phyloP scores from a whole-genome alignment of 2,329 filamentous ascomycete genomes.

The Chrysoporthe deuterocubensis region DNA sequence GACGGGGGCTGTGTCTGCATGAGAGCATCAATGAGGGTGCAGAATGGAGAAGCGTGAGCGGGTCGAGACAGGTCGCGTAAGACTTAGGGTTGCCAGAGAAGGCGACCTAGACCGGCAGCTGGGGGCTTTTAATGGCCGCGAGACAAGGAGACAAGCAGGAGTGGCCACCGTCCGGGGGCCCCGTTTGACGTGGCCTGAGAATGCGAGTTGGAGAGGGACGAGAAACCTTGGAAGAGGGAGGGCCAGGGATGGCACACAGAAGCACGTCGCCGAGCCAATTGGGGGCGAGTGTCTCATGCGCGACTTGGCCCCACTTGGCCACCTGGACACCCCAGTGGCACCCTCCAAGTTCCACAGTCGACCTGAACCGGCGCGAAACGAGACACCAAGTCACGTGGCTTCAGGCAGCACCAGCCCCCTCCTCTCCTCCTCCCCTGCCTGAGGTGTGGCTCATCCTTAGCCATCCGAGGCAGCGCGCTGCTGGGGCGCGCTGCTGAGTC shows the following conservation, averaged over 20 bases:
- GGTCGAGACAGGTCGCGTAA: conserved; percentile 21
- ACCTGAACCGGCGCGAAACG: conserved; percentile 9
- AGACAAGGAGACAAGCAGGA: neutral
- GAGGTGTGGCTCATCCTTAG: conserved; percentile 20
- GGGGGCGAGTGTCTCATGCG: conserved; percentile 3
- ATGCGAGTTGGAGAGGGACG: conserved; percentile 7
- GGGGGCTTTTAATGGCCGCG: neutral
- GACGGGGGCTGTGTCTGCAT: neutral
- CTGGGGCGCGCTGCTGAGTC: conserved; percentile 1
- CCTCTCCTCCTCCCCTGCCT: neutral
- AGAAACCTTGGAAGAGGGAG: neutral
- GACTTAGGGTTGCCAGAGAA: conserved; percentile 15
- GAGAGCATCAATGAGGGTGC: neutral
- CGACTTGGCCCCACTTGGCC: neutral
- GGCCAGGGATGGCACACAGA: neutral
- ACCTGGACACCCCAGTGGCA: neutral
- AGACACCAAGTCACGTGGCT: conserved; percentile 28
- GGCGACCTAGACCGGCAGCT: conserved; percentile 9
- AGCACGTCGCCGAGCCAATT: neutral
- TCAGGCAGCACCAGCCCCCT: conserved; percentile 22
- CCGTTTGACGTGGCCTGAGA: neutral
- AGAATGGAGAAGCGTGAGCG: neutral
- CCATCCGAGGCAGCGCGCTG: neutral
- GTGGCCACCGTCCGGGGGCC: neutral
- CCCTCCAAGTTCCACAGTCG: neutral